Evolutionary conservation across 2,329 filamentous ascomycete species (phyloP), one percentile per base, ranked within the genome.

Genomic region (Akanthomyces dipterigenus): DNA sequence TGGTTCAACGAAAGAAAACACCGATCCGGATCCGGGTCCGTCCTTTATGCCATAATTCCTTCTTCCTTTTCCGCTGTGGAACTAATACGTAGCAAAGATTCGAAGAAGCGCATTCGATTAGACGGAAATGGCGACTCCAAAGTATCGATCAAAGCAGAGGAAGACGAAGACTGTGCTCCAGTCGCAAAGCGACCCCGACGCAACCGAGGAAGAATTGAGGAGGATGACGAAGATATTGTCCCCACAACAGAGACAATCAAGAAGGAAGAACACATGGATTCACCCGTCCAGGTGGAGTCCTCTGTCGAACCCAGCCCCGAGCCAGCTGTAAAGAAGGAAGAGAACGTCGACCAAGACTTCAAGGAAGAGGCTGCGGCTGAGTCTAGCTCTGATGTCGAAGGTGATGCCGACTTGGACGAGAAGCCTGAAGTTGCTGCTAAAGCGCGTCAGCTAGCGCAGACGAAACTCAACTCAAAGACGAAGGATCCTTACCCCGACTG

Each of bases 401-500:
- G 68, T 0, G 83, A 83, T 36, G 78, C 77, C 7, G 85, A 85
- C 18, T 74, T 72, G 9, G 80, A 81, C 3, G 80, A 89, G 68
- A 90, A 90, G 70, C 86, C 91, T 2, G 86, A 88, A 66, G 74
- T 87, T 51, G 85, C 86, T 55, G 87, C 85, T 46, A 93, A 96
- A 74, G 87, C 86, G 51, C 86, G 90, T 49, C 85, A 93, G 73
- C 90, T 91, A 72, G 84, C 93, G 12, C 92, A 96, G 72, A 85
- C 85, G 9, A 89, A 88, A 53, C 77, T 96, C 62, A 87, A 87
- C 70, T 78, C 83, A 20, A 84, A 82, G 56, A 79, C 76, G 43
- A 89, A 91, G 66, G 89, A 96, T 69, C 87, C 89, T n/a, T 98
- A 93, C 74, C 93, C 93, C 0, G 93, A 99, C 74, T 99, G 95